Evolutionary conservation across 805 yeast species (phyloP).

Genomic region (Saitoella complicata): DNA sequence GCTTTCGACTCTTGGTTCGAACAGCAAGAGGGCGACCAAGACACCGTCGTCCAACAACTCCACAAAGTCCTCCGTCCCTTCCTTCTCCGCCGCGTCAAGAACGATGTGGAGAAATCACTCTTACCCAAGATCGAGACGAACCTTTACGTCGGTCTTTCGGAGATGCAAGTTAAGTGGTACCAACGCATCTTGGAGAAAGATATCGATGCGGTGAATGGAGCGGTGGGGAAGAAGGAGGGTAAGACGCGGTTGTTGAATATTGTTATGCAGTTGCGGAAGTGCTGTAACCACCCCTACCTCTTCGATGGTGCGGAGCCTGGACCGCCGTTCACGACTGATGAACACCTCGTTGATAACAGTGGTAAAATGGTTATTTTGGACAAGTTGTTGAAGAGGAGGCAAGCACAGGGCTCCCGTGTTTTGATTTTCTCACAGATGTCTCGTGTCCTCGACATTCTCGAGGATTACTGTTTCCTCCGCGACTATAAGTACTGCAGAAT

Average conservation of each 20-base stretch:
- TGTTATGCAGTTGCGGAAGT: conserved; percentile 91
- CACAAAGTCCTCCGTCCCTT: conserved; percentile 84
- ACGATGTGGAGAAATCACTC: conserved; percentile 83
- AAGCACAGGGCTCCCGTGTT: conserved; percentile 71
- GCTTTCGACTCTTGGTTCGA: conserved; percentile 90
- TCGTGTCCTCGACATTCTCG: conserved; percentile 72
- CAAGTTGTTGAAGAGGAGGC: conserved; percentile 55
- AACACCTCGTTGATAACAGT: conserved; percentile 57
- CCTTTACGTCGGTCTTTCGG: conserved; percentile 84
- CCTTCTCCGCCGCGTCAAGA: conserved; percentile 70
- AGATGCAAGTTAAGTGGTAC: conserved; percentile 90
- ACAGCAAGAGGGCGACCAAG: conserved; percentile 40
- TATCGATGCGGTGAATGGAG: conserved; percentile 92
- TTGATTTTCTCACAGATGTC: conserved; percentile 90
- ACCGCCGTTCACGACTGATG: conserved; percentile 92
- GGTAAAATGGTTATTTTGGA: conserved; percentile 86
- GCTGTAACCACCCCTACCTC: conserved; percentile 92
- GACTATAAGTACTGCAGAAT: conserved; percentile 79
- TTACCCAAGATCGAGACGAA: conserved; percentile 83
- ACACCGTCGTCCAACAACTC: conserved; percentile 68
- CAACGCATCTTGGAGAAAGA: conserved; percentile 77
- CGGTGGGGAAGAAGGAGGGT: conserved; percentile 82
- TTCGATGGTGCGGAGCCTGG: conserved; percentile 99
- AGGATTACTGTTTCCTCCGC: conserved; percentile 78
- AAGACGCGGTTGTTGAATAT: conserved; percentile 81